Conservation (phyloP, 2,329 filamentous ascomycete genomes). For the Trichophyton benhamiae region DNA sequence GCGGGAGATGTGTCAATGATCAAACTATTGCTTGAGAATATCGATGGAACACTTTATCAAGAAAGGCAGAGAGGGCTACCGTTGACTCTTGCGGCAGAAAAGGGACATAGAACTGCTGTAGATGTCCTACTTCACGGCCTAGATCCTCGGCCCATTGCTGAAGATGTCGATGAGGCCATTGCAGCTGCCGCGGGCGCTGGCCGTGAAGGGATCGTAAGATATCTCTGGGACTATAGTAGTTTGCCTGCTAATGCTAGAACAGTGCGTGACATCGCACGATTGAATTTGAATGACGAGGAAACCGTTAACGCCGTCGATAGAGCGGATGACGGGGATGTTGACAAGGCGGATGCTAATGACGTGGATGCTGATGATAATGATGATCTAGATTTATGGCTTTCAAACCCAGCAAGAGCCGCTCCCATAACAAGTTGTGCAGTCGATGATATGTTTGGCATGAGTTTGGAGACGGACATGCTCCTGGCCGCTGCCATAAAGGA, state of each 20-base stretch:
- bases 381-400: background rate
- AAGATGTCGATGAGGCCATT: background rate
- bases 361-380: background rate
- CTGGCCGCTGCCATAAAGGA: background rate
- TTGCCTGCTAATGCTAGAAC: background rate
- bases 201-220: background rate
- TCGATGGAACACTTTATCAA: background rate
- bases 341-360: background rate
- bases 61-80: background rate
- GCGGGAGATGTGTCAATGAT: background rate
- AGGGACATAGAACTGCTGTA: background rate
- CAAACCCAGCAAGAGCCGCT: too few relatives aligned
- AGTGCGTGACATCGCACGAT: background rate
- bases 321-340: background rate
- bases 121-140: background rate
- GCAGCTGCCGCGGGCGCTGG: background rate
- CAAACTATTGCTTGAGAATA: background rate
- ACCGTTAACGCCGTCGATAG: background rate
- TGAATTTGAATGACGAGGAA: background rate
- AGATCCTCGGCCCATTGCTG: background rate
- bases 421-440: too few relatives aligned
- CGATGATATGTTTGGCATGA: background rate
- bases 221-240: background rate
- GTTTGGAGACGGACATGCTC: background rate
- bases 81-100: background rate